These are phyloP conservation scores for Nannochloropsis oceanica DNA, from an alignment of 108 stramenopile genomes.

Conservation along the genomic window DNA sequence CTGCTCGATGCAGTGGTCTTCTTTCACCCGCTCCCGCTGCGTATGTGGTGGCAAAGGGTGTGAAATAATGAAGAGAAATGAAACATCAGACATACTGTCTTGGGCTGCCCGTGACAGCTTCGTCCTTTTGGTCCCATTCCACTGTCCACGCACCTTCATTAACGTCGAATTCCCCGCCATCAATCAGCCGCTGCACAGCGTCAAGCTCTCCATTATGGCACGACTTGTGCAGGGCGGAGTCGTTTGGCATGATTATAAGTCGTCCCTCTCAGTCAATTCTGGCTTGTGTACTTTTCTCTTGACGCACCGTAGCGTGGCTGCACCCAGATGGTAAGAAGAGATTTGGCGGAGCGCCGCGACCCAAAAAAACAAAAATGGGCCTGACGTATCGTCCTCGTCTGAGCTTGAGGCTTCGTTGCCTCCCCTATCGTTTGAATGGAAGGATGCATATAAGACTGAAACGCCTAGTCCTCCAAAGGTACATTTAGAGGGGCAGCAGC, in stretches of 20 bases:
- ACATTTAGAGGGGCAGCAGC: no score
- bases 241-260: slow-evolving; percentile 19
- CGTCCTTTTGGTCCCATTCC: not conserved
- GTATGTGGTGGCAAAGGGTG: not conserved
- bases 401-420: no score
- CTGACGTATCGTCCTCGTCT: no score
- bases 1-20: slow-evolving; percentile 6
- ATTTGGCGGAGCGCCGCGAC: no score
- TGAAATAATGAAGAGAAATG: not conserved
- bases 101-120: not conserved
- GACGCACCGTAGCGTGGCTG: no score
- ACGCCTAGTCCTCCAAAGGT: no score
- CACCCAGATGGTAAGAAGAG: no score
- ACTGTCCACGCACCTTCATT: slow-evolving; percentile 31
- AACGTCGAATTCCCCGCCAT: slow-evolving; percentile 29
- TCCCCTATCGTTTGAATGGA: no score
- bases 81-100: not conserved
- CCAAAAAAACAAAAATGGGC: no score
- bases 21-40: not conserved
- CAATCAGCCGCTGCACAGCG: not conserved
- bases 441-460: no score
- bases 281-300: no score
- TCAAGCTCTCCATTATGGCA: slow-evolving; percentile 38
- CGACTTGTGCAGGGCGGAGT: slow-evolving; percentile 38
- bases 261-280: no score